These are phyloP conservation scores for Pythium chondricola DNA, from an alignment of 352 stramenopile genomes.

Conservation along the genomic window DNA sequence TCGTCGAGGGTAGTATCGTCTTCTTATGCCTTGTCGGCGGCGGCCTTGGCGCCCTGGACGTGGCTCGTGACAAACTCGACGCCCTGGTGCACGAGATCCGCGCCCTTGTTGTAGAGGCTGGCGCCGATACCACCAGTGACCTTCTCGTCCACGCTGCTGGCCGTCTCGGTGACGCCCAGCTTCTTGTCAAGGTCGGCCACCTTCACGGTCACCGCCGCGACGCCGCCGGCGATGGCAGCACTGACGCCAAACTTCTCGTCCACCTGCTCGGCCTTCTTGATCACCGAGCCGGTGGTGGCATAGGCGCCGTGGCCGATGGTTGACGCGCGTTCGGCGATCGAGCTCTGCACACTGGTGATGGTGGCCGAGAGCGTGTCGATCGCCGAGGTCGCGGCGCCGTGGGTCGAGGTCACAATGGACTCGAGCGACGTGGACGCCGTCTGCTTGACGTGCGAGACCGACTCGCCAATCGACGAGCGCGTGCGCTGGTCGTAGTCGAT, in stretches of 20 bases:
- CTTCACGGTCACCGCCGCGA: slow-evolving; percentile 42
- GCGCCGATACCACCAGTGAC: slow-evolving; percentile 62
- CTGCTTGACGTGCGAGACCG: slow-evolving; percentile 32
- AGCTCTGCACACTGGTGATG: slow-evolving; percentile 38
- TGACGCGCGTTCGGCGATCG: slow-evolving; percentile 23
- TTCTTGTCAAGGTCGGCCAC: slow-evolving; percentile 50
- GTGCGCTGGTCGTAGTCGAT: slow-evolving; percentile 56
- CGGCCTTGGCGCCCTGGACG: slow-evolving; percentile 59
- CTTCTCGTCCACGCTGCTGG: slow-evolving; percentile 62
- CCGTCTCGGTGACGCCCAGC: slow-evolving; percentile 58
- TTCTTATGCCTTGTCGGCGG: slow-evolving; percentile 26
- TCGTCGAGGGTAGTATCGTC: too few species aligned
- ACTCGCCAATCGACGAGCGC: slow-evolving; percentile 31
- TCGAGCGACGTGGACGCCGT: slow-evolving; percentile 64
- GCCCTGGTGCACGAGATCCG: slow-evolving; percentile 28
- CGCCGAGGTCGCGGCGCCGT: slow-evolving; percentile 41
- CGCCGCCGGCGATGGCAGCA: slow-evolving; percentile 39
- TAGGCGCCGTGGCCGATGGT: slow-evolving; percentile 35
- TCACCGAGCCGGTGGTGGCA: slow-evolving; percentile 35
- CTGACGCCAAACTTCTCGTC: slow-evolving; percentile 52
- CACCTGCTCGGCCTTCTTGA: slow-evolving; percentile 54
- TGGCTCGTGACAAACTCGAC: slow-evolving; percentile 63
- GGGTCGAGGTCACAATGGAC: slow-evolving; percentile 52
- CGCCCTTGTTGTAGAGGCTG: slow-evolving; percentile 49
- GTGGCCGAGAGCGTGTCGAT: slow-evolving; percentile 57